Percentiles rank a stretch among this genome's conserved stretches.
Evolutionary conservation across 306 rosid species (phyloP).

Genomic region (cucumber (Cucumis sativus)): DNA sequence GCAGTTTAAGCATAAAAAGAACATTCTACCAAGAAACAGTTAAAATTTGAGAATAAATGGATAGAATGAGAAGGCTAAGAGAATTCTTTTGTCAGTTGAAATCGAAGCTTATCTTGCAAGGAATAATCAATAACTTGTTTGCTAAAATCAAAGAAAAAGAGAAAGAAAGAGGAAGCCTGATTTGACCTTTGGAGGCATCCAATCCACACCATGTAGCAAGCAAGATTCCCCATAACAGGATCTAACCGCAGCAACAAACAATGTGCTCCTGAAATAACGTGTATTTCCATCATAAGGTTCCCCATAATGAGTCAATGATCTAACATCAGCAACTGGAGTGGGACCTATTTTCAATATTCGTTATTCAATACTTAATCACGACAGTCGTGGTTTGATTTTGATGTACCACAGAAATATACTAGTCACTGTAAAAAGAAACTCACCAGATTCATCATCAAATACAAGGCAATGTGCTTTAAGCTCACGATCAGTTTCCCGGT

Average conservation of each 20-base stretch:
- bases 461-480: conserved; percentile 93
- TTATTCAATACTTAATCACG: conserved; percentile 13
- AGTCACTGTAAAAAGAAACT: not conserved
- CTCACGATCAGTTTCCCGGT: conserved; percentile 88
- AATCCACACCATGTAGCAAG: conserved; percentile 87
- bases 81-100: not conserved
- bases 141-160: not conserved
- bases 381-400: not conserved
- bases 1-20: not conserved
- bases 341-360: conserved; percentile 38
- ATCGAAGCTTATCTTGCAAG: not conserved
- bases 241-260: conserved; percentile 91
- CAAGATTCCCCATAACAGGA: conserved; percentile 85
- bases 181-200: conserved; percentile 96
- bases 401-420: not conserved
- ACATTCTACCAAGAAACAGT: not conserved
- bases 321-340: conserved; percentile 79
- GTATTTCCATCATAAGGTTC: conserved; percentile 97
- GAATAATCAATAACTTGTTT: not conserved
- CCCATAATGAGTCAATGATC: conserved; percentile 85
- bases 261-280: conserved; percentile 87
- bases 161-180: not conserved
- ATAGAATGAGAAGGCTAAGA: not conserved
- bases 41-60: not conserved
- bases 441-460: conserved; percentile 87